These are phyloP conservation scores for Aureobasidium lini DNA, from an alignment of 2,329 filamentous ascomycete species.

Conservation along the genomic window DNA sequence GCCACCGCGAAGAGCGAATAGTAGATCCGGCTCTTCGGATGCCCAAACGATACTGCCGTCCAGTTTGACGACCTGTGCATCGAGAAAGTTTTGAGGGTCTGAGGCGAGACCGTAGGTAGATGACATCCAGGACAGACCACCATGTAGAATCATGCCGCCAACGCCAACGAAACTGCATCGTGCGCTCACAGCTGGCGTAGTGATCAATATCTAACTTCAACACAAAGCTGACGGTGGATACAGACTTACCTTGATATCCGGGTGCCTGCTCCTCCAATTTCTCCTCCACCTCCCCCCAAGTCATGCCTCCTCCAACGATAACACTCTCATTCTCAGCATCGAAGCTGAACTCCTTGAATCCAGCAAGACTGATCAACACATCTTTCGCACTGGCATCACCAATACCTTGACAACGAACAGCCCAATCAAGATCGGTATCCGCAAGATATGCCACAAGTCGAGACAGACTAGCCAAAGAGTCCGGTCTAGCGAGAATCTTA, in stretches of 20 bases:
- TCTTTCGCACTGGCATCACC: slow-evolving; percentile 31
- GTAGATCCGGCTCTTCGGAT: slow-evolving; percentile 31
- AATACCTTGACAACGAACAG: slow-evolving; percentile 31
- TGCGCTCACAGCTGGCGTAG: slow-evolving; percentile 25
- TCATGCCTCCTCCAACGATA: slow-evolving; percentile 30
- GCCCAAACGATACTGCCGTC: slow-evolving; percentile 35
- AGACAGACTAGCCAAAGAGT: neutral
- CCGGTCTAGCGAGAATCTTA: neutral
- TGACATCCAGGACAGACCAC: slow-evolving; percentile 35
- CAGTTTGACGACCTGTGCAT: slow-evolving; percentile 31
- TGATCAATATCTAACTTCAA: neutral
- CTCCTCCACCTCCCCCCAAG: slow-evolving; percentile 32
- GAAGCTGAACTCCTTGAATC: slow-evolving; percentile 32
- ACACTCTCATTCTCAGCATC: slow-evolving; percentile 26
- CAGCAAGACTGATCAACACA: slow-evolving; percentile 31
- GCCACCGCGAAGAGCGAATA: slow-evolving; percentile 36
- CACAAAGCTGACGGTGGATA: neutral
- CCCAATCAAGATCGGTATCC: slow-evolving; percentile 29
- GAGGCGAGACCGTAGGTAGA: slow-evolving; percentile 32
- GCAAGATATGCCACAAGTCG: neutral
- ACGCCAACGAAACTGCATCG: slow-evolving; percentile 35
- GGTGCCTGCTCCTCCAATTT: slow-evolving; percentile 29
- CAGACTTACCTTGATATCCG: slow-evolving; percentile 25
- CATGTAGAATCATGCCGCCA: slow-evolving; percentile 30
- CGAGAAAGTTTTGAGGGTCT: slow-evolving; percentile 35